These are phyloP conservation scores for Tremella yokohamensis DNA, from an alignment of 768 basidiomycete species.

Conservation along the genomic window DNA sequence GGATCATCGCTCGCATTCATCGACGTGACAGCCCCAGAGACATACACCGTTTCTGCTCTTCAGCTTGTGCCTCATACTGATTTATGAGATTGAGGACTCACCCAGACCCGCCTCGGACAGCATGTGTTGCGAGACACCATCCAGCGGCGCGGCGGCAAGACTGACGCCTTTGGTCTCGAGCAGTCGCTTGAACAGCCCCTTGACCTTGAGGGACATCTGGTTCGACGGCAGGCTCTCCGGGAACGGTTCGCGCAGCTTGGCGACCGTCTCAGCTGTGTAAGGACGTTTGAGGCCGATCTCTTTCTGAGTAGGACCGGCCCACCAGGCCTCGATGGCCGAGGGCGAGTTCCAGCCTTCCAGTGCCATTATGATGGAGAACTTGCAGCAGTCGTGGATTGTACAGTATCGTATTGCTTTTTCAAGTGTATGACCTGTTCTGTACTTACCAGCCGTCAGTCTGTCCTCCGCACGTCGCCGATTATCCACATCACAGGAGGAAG, in stretches of 20 bases:
- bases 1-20: slow-evolving; percentile 4
- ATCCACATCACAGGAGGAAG: no score
- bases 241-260: slow-evolving; percentile 81
- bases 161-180: slow-evolving; percentile 66
- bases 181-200: slow-evolving; percentile 62
- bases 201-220: slow-evolving; percentile 77
- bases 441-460: no score
- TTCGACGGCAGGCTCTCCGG: slow-evolving; percentile 77
- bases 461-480: no score
- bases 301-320: slow-evolving; percentile 68
- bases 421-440: no score
- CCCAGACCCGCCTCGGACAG: slow-evolving; percentile 53
- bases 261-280: slow-evolving; percentile 75
- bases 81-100: slow-evolving; percentile 1
- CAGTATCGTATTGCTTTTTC: no score
- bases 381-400: no score
- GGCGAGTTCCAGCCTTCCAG: slow-evolving; percentile 13
- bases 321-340: slow-evolving; percentile 60
- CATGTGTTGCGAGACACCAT: slow-evolving; percentile 60
- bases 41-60: no score
- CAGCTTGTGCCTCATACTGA: no score
- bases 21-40: no score
- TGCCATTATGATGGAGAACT: no score
- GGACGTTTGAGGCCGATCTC: slow-evolving; percentile 62
- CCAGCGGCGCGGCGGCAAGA: slow-evolving; percentile 89